Percentiles rank a stretch among this genome's conserved stretches.
Conservation (phyloP, 2,329 filamentous ascomycete species). For the Paecilomyces niveus region DNA sequence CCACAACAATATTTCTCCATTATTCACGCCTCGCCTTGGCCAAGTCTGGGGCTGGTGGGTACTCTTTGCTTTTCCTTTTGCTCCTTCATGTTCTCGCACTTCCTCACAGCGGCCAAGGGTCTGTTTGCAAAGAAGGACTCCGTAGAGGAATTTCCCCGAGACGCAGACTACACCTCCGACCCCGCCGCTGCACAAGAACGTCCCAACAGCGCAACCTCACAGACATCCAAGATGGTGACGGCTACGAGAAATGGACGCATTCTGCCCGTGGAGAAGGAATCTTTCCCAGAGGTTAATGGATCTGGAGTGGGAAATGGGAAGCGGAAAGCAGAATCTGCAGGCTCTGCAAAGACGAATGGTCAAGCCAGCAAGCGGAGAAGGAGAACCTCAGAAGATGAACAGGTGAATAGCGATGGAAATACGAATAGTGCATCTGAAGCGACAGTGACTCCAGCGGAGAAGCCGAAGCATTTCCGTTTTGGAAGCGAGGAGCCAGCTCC, state of each 20-base stretch:
- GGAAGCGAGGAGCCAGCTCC: slow-evolving; percentile 33
- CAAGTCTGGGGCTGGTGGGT: slow-evolving; percentile 1
- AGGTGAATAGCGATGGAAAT: slow-evolving; percentile 9
- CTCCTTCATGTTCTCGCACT: slow-evolving; percentile 35
- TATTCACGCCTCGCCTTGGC: not conserved
- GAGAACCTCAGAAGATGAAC: slow-evolving; percentile 13
- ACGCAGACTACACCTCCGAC: slow-evolving; percentile 5
- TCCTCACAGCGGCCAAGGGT: slow-evolving; percentile 36
- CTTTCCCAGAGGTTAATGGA: slow-evolving; percentile 10
- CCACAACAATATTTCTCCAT: slow-evolving; percentile 13
- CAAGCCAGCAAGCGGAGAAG: slow-evolving; percentile 29
- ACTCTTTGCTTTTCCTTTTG: slow-evolving; percentile 1
- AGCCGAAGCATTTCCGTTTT: slow-evolving; percentile 31
- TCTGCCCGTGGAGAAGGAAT: slow-evolving; percentile 8
- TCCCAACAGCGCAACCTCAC: slow-evolving; percentile 6
- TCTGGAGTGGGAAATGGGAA: slow-evolving; percentile 19
- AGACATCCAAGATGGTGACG: slow-evolving; percentile 26
- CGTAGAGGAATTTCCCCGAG: slow-evolving; percentile 7
- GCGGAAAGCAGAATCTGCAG: slow-evolving; percentile 21
- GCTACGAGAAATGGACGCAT: slow-evolving; percentile 23
- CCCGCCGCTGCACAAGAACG: slow-evolving; percentile 6
- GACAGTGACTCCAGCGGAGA: not conserved
- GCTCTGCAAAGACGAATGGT: slow-evolving; percentile 14
- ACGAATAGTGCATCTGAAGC: not conserved
- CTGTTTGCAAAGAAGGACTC: slow-evolving; percentile 29